A percentile compares a stretch with the other conserved stretches of the same genome.
phyloP scores from a whole-genome alignment of 441 rosid species.

The Pelargonium fulgidum region DNA sequence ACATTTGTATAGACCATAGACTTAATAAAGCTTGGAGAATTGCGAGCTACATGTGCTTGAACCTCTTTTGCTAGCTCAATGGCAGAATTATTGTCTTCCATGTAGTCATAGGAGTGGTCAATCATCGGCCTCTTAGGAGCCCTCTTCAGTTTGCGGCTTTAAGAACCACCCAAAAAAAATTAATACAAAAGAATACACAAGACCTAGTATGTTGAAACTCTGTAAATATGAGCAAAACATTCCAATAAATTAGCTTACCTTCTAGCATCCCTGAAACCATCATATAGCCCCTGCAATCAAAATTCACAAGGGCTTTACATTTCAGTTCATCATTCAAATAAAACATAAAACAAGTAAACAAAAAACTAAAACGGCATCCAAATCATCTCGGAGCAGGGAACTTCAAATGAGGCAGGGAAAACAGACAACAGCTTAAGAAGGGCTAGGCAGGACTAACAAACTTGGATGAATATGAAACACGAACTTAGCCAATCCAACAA shows the following conservation, averaged over 20 bases:
- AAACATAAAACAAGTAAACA: not conserved
- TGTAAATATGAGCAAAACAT: not conserved
- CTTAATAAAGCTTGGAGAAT: conserved; percentile 5
- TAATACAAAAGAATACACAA: not conserved
- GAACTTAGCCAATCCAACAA: not conserved
- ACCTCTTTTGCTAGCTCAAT: conserved; percentile 10
- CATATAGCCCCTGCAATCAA: not conserved
- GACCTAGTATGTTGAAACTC: not conserved
- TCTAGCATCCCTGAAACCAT: not conserved
- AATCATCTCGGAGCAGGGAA: not conserved
- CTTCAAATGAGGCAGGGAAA: not conserved
- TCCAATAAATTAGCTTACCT: not conserved
- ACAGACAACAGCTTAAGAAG: not conserved
- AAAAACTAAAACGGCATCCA: not conserved
- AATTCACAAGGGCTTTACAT: not conserved
- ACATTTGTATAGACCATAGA: conserved; percentile 7
- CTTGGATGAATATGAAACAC: not conserved
- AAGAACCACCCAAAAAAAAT: not conserved
- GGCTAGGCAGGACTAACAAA: not conserved
- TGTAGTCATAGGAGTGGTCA: not conserved
- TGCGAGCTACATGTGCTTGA: conserved; percentile 4
- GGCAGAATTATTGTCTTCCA: not conserved
- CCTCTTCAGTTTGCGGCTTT: not conserved
- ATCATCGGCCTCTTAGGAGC: not conserved
- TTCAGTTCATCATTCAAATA: conserved; percentile 1